A percentile compares a stretch with the other conserved stretches of the same genome.
Conservation (phyloP, 2,329 filamentous ascomycete genomes). For the Penicillium sp. region DNA sequence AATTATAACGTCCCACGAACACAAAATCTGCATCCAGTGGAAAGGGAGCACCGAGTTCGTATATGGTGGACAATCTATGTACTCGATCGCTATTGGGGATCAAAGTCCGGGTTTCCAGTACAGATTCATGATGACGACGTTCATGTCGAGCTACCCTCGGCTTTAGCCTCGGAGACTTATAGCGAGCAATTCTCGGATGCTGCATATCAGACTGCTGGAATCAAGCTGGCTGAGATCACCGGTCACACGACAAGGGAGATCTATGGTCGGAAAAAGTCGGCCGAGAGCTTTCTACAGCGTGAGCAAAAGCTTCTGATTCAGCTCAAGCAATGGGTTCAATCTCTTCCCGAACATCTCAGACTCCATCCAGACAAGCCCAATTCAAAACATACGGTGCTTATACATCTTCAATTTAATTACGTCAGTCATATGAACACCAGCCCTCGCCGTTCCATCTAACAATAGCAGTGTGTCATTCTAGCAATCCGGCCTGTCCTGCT, state of each 20-base stretch:
- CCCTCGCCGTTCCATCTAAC: too few relatives aligned
- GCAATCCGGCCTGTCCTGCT: neutral
- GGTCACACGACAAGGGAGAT: constrained; percentile 26
- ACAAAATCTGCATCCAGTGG: constrained; percentile 26
- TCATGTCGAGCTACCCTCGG: constrained; percentile 32
- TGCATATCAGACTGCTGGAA: constrained; percentile 27
- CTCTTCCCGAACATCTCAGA: neutral
- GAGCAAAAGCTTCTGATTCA: constrained; percentile 34
- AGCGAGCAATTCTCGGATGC: constrained; percentile 33
- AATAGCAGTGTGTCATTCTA: neutral
- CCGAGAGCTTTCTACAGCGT: constrained; percentile 31
- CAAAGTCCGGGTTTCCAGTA: constrained; percentile 46
- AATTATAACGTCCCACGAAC: constrained; percentile 35
- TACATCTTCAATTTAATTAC: neutral
- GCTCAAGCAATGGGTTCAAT: constrained; percentile 29
- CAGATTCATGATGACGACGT: constrained; percentile 49
- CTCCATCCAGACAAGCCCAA: neutral
- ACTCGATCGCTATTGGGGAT: constrained; percentile 44
- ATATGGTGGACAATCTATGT: constrained; percentile 36
- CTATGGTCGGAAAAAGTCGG: constrained; percentile 26
- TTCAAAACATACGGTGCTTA: neutral
- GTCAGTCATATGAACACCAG: neutral
- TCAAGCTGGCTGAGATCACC: constrained; percentile 30
- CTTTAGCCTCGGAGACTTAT: constrained; percentile 16
- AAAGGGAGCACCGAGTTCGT: constrained; percentile 26